Base-by-base conservation (phyloP, 148 eudicot species). In the Vaccinium corymbosum region DNA sequence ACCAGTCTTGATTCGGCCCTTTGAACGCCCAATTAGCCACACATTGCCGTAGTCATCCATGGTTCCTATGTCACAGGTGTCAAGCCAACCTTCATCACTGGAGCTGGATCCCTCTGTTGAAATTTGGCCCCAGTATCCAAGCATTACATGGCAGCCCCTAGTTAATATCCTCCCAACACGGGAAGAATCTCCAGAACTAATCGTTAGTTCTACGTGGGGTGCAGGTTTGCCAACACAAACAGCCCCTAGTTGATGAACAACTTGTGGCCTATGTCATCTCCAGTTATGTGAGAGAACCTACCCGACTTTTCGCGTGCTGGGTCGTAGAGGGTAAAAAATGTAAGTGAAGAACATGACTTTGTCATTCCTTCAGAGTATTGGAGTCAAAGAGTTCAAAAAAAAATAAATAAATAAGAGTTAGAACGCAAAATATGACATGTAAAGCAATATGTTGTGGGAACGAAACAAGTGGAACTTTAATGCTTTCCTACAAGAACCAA, bases 161-260 rank as follows among this genome's bases (percentile, higher is more conserved):
- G 94, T 94, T 86, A 95, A 83, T 82, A 97, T 93, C 82, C 87
- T 92, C 80, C 99, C 99, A 19, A 85, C 76, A 77, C 25, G 52
- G 49, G 90, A 87, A 76, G 89, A 86, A 72, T 86, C 93, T 27
- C 89, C 92, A 13, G n/a, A 61, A 2, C 50, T 78, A 52, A 94
- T 82, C 86, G 59, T 86, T 70, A 94, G 64, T 85, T 94, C 97
- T 14, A 97, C 86, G 84, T 94, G 98, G 22, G 98, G 95, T 51
- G 99, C 97, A 80, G 97, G 91, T 88, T 93, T 94, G 35, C 99
- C 99, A 52, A 97, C 99, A 93, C 93, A 93, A 55, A 91, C 72
- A 7, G 93, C 97, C 51, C 87, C 91, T 73, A 64, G 51, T 56
- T 84, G 89, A 56, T 68, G 72, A 20, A 62, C 56, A 75, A 76